Evolutionary conservation across 176 grass and related monocot species (phyloP), one percentile per base, ranked within the genome.

Genomic region (Puccinellia tenuiflora): DNA sequence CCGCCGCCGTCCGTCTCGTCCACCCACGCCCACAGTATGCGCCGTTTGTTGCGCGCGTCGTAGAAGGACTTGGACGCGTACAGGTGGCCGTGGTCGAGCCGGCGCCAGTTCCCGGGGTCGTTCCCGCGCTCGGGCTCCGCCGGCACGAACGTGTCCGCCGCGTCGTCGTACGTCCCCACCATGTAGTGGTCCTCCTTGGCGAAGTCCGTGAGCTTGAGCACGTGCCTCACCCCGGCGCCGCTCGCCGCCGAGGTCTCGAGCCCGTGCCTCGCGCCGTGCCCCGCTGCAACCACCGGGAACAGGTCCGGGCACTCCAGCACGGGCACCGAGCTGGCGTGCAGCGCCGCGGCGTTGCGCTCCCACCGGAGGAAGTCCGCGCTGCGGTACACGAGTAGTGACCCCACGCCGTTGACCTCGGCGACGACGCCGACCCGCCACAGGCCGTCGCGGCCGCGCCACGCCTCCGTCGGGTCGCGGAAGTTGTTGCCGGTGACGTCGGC

Each of bases 21-120:
- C 25, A 69, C 88, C 92, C 92, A 95, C 10, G 71, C 52, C 92
- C 90, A 93, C 25, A 93, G 56, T 54, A 98, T 78, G 79, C 96
- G 89, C 73, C 92, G 87, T 11, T 59, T 64, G 14, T 70, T 83
- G 20, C 81, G 47, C 21, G 48, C 45, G 68, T 95, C 96, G 67
- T 90, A 98, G 87, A 98, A 98, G 26, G 92, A 78, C 90, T 98
- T 98, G 63, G 96, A 93, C 48, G 92, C 90, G 85, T 95, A 98
- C 61, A 91, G 37, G 69, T 95, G 92, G 0, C 96, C 92, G 43
- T 93, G 76, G 77, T 98, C 92, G 1, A 93, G 38, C 18, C 89
- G 88, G 10, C 68, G 71, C 96, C 92, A 93, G 22, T 21, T 69
- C 6, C 85, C 22, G 35, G 73, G 51, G 26, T 94, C 84, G 35